Percentiles rank a stretch among this genome's conserved stretches.
Conservation (phyloP, 768 basidiomycete species). For the Suillus cothurnatus region DNA sequence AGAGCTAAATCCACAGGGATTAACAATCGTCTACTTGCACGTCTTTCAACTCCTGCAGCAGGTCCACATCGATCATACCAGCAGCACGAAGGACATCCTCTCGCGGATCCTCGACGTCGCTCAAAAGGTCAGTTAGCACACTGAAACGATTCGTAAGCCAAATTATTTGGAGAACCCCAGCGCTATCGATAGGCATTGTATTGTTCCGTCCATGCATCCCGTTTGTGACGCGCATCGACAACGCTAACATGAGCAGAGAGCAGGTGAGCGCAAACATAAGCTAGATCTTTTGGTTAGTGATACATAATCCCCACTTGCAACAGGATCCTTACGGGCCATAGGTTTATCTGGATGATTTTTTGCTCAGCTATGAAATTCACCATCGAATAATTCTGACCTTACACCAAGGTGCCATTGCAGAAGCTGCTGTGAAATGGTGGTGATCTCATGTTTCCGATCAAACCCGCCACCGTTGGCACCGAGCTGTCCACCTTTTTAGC, state of each 20-base stretch:
- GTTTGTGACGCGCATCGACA: conserved; percentile 2
- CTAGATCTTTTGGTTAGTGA: conserved; percentile 1
- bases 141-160: conserved; percentile 16
- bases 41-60: neutral
- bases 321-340: conserved; percentile 13
- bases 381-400: neutral
- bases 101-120: conserved; percentile 1
- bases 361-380: neutral
- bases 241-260: conserved; percentile 11
- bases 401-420: conserved; percentile 19
- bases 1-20: neutral
- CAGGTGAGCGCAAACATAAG: conserved; percentile 4
- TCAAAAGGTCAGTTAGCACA: conserved; percentile 5
- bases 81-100: conserved; percentile 9
- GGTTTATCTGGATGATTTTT: conserved; percentile 13
- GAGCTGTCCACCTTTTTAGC: conserved; percentile 13
- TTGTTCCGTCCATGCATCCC: neutral
- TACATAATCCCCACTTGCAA: neutral
- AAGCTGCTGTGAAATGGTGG: conserved; percentile 12
- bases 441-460: conserved; percentile 2
- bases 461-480: conserved; percentile 14
- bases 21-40: neutral
- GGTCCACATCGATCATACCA: conserved; percentile 14
- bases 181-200: conserved; percentile 5
- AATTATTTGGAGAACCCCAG: conserved; percentile 17